A percentile compares a stretch with the other conserved stretches of the same genome.
phyloP scores from a whole-genome alignment of 2,329 filamentous ascomycete genomes.

The Uncinocarpus reesii region DNA sequence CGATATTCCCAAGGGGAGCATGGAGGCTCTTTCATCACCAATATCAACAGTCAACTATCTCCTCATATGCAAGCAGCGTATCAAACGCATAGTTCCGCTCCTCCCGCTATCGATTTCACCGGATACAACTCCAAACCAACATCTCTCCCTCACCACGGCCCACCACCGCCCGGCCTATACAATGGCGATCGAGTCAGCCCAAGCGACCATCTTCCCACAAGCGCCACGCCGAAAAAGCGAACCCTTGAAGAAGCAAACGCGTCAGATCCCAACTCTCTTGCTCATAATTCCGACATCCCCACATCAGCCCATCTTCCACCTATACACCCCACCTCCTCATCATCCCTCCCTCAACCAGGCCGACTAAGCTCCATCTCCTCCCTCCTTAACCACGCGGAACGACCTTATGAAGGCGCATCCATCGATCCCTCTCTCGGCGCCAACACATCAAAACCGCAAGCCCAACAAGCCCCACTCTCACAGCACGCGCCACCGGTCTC shows the following conservation, averaged over 20 bases:
- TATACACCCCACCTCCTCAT: constrained; percentile 21
- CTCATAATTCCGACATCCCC: constrained; percentile 25
- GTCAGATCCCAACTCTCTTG: constrained; percentile 20
- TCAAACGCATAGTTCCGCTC: constrained; percentile 26
- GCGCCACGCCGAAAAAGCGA: constrained; percentile 28
- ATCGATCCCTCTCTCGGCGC: constrained; percentile 34
- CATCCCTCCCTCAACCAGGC: constrained; percentile 37
- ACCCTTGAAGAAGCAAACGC: constrained; percentile 27
- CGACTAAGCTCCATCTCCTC: constrained; percentile 66
- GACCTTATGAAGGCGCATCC: constrained; percentile 25
- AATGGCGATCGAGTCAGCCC: constrained; percentile 1
- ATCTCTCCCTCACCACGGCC: constrained; percentile 26
- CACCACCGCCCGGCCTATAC: constrained; percentile 19
- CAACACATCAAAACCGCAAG: constrained; percentile 21
- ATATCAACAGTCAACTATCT: constrained; percentile 23
- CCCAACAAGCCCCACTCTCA: constrained; percentile 17
- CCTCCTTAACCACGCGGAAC: constrained; percentile 52
- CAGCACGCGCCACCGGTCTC: constrained; percentile 7
- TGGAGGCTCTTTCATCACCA: constrained; percentile 27
- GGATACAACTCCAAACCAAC: constrained; percentile 31
- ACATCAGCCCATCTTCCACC: constrained; percentile 32
- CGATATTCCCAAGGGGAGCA: constrained; percentile 26
- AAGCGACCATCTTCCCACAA: not conserved
- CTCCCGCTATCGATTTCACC: constrained; percentile 43
- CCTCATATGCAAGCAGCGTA: constrained; percentile 5